Evolutionary conservation across 2,329 filamentous ascomycete genomes (phyloP), one percentile per base, ranked within the genome.

Genomic region (Orbilia oligospora): DNA sequence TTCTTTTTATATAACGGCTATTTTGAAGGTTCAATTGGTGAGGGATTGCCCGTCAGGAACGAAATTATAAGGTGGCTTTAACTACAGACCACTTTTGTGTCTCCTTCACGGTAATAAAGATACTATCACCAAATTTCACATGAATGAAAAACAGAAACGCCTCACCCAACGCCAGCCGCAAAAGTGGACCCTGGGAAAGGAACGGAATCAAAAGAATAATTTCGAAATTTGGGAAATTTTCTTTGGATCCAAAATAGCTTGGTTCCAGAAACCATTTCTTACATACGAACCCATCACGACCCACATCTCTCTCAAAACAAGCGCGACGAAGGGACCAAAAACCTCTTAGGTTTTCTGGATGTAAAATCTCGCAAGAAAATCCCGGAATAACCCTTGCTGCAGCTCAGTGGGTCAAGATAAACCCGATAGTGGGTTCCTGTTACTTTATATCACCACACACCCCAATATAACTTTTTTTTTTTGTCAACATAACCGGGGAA

Each of bases 291-390:
- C 30, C 38, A 64, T 33, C n/a, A 38, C 41, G 61, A 67, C 70
- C 70, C 58, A 73, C 61, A 24, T 66, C 36, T 9, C 6, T 36
- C 27, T 9, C 27, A 3, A 55, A 58, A 58, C 53, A 58, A 58
- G 53, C 53, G 53, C 53, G 53, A 58, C 38, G n/a, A n/a, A 36
- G 36, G 18, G 5, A 30, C 27, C 3, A 30, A 30, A 30, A 30
- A 3, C 27, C 53, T 38, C 53, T 58, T 38, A 14, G 4, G 2
- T 18, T 51, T 48, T 30, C 36, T 18, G 41, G 6, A 49, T 49
- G 58, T 55, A 58, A 71, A 70, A 76, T 76, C 58, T 77, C 67
- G 72, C 72, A 77, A 71, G 56, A 77, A 41, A 71, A 46, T 53
- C 72, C 61, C 72, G 58, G 72, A 77, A 77, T 71, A 77, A 71